Conservation (phyloP, 768 basidiomycete genomes). For the Tricholoma hemisulphureum region DNA sequence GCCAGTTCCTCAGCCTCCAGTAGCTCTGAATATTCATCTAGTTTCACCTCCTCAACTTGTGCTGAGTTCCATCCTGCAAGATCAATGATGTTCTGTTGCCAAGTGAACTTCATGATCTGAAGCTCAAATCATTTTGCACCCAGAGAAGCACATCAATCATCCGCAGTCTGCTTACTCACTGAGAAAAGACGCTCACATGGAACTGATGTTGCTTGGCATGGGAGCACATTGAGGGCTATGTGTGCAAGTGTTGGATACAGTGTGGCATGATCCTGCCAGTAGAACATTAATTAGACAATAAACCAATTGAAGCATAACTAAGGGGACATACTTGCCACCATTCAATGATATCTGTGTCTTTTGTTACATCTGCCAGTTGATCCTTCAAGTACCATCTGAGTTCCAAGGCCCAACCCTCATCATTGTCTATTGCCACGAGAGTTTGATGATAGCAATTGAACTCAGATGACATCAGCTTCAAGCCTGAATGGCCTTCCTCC, state of each 20-base stretch:
- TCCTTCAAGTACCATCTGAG: background rate
- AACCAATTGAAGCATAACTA: background rate
- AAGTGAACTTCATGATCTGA: constrained; percentile 12
- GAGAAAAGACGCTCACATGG: background rate
- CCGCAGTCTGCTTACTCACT: background rate
- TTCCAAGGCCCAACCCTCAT: background rate
- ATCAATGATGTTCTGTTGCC: background rate
- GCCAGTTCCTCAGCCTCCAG: background rate
- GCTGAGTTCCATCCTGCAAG: constrained; percentile 48
- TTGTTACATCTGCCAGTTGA: background rate
- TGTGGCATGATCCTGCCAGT: background rate
- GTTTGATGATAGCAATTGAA: background rate
- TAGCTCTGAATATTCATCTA: background rate
- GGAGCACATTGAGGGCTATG: background rate
- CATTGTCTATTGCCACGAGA: background rate
- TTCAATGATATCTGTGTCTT: background rate
- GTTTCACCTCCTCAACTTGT: constrained; percentile 3
- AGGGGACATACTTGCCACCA: background rate
- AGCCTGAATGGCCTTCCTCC: background rate
- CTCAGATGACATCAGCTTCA: background rate
- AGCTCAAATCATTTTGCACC: constrained; percentile 3
- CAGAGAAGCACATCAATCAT: background rate
- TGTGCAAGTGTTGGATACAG: background rate
- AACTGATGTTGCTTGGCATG: background rate
- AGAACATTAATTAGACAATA: background rate